These are phyloP conservation scores for Epichloe hybrida DNA, from an alignment of 2,329 filamentous ascomycete genomes.

Conservation along the genomic window DNA sequence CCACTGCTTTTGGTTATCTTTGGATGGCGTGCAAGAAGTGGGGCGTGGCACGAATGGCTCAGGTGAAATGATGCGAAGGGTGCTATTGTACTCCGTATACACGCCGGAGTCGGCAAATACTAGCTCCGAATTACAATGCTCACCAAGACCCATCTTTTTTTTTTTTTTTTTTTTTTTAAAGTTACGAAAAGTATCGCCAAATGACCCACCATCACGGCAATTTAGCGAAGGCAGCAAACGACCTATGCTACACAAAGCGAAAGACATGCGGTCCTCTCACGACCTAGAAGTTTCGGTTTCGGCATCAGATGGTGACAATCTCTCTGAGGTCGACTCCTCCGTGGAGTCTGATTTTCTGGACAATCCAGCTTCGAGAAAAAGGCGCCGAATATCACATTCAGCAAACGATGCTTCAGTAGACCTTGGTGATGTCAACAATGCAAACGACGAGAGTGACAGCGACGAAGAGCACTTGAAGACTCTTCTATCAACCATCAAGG, in stretches of 20 bases:
- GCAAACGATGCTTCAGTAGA: conserved; percentile 13
- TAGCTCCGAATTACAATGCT: no score
- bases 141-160: no score
- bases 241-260: background rate
- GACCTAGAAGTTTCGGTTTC: background rate
- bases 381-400: conserved; percentile 25
- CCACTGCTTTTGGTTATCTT: no score
- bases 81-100: no score
- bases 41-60: no score
- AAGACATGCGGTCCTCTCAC: background rate
- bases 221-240: background rate
- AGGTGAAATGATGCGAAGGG: no score
- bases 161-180: background rate
- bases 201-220: background rate
- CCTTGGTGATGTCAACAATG: conserved; percentile 10
- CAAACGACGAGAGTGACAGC: conserved; percentile 21
- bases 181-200: no score
- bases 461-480: conserved; percentile 19
- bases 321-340: conserved; percentile 15
- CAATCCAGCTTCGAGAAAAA: conserved; percentile 30
- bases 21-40: no score
- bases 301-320: background rate
- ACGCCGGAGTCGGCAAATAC: no score
- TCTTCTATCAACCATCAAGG: conserved; percentile 30
- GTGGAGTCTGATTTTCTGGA: conserved; percentile 37